phyloP scores from a whole-genome alignment of 345 rosid species.

The Citrus glauca region DNA sequence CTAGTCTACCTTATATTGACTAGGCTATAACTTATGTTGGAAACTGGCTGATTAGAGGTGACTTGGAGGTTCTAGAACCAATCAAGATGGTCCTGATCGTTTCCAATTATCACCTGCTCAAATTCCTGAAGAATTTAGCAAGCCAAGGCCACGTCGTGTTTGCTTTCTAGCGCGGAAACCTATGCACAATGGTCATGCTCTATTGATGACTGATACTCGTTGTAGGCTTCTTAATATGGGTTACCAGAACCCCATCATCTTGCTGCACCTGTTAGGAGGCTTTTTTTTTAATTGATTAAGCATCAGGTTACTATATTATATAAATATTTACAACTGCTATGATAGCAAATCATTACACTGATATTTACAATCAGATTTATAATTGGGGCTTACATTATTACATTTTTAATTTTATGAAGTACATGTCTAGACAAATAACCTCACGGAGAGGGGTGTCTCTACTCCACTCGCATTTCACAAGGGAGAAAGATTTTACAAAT shows the following conservation, averaged over 20 bases:
- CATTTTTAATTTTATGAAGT: no score
- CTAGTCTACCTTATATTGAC: conserved; percentile 86
- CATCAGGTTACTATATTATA: no score
- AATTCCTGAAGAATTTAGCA: conserved; percentile 73
- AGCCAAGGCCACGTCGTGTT: conserved; percentile 84
- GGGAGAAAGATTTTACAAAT: no score
- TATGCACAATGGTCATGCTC: conserved; percentile 97
- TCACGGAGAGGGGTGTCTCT: no score
- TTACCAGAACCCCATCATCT: conserved; percentile 80
- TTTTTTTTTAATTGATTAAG: no score
- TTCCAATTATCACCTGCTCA: conserved; percentile 83
- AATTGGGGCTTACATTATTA: no score
- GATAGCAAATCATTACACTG: no score
- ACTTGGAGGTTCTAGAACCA: conserved; percentile 83
- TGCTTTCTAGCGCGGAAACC: conserved; percentile 99
- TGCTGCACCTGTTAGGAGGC: conserved; percentile 95
- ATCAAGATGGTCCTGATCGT: conserved; percentile 86
- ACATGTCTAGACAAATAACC: no score
- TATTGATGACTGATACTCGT: conserved; percentile 93
- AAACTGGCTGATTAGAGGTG: conserved; percentile 93
- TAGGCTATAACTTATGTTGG: conserved; percentile 71
- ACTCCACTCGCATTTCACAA: no score
- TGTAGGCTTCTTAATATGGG: conserved; percentile 93
- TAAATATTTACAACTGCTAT: no score
- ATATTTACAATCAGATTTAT: no score